phyloP scores from a whole-genome alignment of 257 asterid genomes.

The Salvia miltiorrhiza region DNA sequence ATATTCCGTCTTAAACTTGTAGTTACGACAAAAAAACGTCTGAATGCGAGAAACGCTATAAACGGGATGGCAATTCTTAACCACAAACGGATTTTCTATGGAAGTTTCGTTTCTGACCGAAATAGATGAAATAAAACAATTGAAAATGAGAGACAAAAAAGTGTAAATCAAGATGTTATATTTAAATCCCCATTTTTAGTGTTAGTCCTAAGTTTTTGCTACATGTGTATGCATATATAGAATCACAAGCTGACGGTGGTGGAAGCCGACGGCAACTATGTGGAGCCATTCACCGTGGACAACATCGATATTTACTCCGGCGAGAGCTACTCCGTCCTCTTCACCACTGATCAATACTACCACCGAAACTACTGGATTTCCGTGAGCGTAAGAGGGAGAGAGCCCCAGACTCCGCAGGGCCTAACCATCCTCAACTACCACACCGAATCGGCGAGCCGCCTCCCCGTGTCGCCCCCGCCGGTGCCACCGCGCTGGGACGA shows the following conservation, averaged over 20 bases:
- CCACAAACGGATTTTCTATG: too few species aligned
- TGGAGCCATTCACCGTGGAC: constrained; percentile 53
- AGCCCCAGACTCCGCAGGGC: constrained; percentile 70
- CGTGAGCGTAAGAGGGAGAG: constrained; percentile 54
- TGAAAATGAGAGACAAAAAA: too few species aligned
- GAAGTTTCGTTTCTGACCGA: too few species aligned
- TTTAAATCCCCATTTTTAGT: too few species aligned
- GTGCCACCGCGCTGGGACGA: constrained; percentile 64
- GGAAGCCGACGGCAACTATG: constrained; percentile 85
- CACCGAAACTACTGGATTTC: constrained; percentile 68
- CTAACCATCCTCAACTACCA: constrained; percentile 64
- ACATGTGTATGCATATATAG: constrained; percentile 27
- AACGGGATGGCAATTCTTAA: too few species aligned
- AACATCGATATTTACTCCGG: constrained; percentile 80
- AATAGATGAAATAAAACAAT: too few species aligned
- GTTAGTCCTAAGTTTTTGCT: too few species aligned
- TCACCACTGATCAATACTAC: constrained; percentile 58
- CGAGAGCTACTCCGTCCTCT: constrained; percentile 67
- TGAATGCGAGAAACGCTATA: too few species aligned
- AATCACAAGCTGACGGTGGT: constrained; percentile 67
- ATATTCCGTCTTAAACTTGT: too few species aligned
- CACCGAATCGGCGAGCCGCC: constrained; percentile 29
- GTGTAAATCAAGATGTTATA: too few species aligned
- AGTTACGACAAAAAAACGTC: too few species aligned
- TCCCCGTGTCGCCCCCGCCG: constrained; percentile 55